Evolutionary conservation across 2,329 filamentous ascomycete genomes (phyloP).

Genomic region (Neopestalotiopsis rosae): DNA sequence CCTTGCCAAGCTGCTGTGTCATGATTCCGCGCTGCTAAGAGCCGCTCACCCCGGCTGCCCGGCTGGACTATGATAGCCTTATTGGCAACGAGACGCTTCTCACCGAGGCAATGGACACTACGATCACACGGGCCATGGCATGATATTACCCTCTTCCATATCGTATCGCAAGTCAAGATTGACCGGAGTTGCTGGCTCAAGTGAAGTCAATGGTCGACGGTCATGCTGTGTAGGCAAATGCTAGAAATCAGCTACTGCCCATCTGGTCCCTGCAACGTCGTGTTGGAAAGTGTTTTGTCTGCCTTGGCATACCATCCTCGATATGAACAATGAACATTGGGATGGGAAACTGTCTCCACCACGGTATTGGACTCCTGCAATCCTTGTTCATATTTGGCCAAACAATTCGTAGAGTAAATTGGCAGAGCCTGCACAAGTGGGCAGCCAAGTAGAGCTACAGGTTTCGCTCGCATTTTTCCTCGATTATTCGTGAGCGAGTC

Average conservation of each 20-base stretch:
- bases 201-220: not conserved
- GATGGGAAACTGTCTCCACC: too few relatives aligned
- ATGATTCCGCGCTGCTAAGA: not conserved
- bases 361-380: too few relatives aligned
- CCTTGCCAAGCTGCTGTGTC: not conserved
- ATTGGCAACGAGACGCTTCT: not conserved
- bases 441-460: too few relatives aligned
- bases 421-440: too few relatives aligned
- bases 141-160: slow-evolving; percentile 3
- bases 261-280: not conserved
- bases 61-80: not conserved
- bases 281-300: too few relatives aligned
- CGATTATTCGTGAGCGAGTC: too few relatives aligned
- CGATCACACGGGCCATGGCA: not conserved
- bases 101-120: not conserved
- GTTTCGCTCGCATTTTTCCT: too few relatives aligned
- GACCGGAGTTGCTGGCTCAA: not conserved
- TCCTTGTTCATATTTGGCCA: too few relatives aligned
- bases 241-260: not conserved
- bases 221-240: not conserved
- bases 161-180: not conserved
- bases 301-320: too few relatives aligned
- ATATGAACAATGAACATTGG: too few relatives aligned
- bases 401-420: too few relatives aligned
- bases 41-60: not conserved